Evolutionary conservation across 2,329 filamentous ascomycete genomes (phyloP).

Genomic region (Fonsecaea erecta): DNA sequence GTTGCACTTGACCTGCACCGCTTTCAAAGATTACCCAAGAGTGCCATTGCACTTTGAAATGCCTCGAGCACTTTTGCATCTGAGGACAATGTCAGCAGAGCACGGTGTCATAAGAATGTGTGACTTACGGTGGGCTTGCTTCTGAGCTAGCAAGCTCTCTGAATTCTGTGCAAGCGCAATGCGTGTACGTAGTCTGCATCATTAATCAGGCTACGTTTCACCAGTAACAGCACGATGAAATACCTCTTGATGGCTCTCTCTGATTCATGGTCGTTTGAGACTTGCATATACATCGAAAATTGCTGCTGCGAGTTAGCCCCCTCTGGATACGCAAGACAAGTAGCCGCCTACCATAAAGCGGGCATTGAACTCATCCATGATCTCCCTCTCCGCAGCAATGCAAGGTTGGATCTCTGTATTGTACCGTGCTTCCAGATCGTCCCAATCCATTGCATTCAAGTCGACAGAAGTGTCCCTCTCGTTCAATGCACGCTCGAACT

Average conservation of each 20-base stretch:
- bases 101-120: background rate
- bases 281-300: slow-evolving; percentile 78
- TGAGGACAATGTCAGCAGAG: slow-evolving; percentile 32
- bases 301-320: slow-evolving; percentile 58
- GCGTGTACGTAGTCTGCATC: slow-evolving; percentile 74
- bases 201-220: background rate
- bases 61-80: slow-evolving; percentile 53
- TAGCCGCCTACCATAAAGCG: slow-evolving; percentile 63
- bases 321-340: background rate
- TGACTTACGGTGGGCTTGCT: slow-evolving; percentile 77
- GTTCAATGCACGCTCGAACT: slow-evolving; percentile 35
- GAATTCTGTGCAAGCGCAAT: slow-evolving; percentile 74
- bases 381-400: slow-evolving; percentile 65
- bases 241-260: slow-evolving; percentile 78
- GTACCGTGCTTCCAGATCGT: slow-evolving; percentile 73
- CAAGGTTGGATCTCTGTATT: slow-evolving; percentile 67
- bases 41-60: slow-evolving; percentile 54
- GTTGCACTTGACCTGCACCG: background rate
- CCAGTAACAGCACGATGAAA: slow-evolving; percentile 24
- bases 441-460: slow-evolving; percentile 72
- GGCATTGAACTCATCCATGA: slow-evolving; percentile 69
- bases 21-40: slow-evolving; percentile 45
- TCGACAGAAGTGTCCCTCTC: slow-evolving; percentile 51
- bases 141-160: slow-evolving; percentile 72
- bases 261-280: slow-evolving; percentile 73